Evolutionary conservation across 75 land plant species (phyloP), one percentile per base, ranked within the genome.

Genomic region (Ceratopteris richardii): DNA sequence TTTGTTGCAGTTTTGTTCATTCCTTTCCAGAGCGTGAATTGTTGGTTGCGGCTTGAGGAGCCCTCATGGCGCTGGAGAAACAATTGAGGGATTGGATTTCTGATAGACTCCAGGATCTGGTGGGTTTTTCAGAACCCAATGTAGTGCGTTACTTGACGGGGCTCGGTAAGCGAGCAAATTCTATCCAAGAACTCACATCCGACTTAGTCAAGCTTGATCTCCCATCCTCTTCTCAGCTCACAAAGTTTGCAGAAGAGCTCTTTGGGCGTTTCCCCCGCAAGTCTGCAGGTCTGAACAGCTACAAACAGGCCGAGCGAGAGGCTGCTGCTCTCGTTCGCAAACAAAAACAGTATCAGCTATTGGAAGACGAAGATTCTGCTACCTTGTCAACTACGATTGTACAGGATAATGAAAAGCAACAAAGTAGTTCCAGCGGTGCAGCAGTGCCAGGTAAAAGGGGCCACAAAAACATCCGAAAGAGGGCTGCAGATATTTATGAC

Each of bases 301-400:
- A 95, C 60, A 83, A 78, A 51, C 79, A 78, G 62, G 80, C 81
- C 37, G 99, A 90, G 62, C 84, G 62, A 51, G 97, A 82, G 56
- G 88, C 99, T 18, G 89, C 92, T 0, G 62, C 71, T 36, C 62
- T 85, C 29, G 92, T 51, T 0, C 71, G 62, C 31, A 90, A 87
- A 65, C 88, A 90, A 60, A 72, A 60, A 48, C 71, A 66, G 11
- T 84, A 86, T 57, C 44, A 63, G 43, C 36, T 90, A 2, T 54
- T 89, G 56, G 96, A 86, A 50, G 96, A 71, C 26, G 84, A 86
- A 1, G 87, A 77, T 31, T 81, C 74, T 16, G 77, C 74, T 27
- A 64, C 28, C 17, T 17, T 67, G n/a, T 11, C 62, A 31, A 61
- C 10, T 65, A 54, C 23, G 21, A 55, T 31, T 2, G 50, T 17